Evolutionary conservation across 2,329 filamentous ascomycete species (phyloP).

Genomic region (Alternaria consortialis): DNA sequence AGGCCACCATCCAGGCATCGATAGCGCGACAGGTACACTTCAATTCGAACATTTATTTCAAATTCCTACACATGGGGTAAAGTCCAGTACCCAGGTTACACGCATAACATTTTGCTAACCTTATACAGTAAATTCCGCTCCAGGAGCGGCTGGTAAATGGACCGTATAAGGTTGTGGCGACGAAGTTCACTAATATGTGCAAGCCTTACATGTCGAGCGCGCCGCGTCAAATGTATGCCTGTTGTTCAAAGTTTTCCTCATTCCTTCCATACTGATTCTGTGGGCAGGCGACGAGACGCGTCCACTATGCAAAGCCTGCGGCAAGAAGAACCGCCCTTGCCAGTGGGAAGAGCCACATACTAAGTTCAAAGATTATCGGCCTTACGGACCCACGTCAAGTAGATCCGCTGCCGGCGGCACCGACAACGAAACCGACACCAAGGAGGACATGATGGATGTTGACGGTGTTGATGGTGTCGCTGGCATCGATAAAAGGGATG

Average conservation of each 20-base stretch:
- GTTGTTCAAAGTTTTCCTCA: not conserved
- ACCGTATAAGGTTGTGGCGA: not conserved
- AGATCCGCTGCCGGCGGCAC: not conserved
- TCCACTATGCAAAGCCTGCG: constrained; percentile 13
- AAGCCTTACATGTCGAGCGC: constrained; percentile 42
- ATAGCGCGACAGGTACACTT: constrained; percentile 10
- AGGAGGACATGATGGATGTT: constrained; percentile 23
- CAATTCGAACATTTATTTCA: constrained; percentile 3
- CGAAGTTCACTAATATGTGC: constrained; percentile 7
- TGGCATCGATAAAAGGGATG: not conserved
- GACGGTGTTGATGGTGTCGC: constrained; percentile 20
- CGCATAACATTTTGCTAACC: not conserved
- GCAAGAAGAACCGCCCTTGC: too few species aligned
- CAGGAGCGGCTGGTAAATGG: constrained; percentile 17
- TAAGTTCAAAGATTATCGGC: too few species aligned
- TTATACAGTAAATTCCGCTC: constrained; percentile 44
- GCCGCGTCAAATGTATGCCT: constrained; percentile 44
- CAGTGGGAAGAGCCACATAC: too few species aligned
- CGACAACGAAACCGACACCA: constrained; percentile 18
- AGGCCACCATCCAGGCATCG: not conserved
- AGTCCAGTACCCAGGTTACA: not conserved
- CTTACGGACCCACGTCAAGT: too few species aligned
- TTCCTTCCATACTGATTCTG: constrained; percentile 4
- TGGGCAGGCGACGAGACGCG: constrained; percentile 39
- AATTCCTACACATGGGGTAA: constrained; percentile 14